phyloP scores from a whole-genome alignment of 176 grass and related monocot genomes.

The Musa acuminata region DNA sequence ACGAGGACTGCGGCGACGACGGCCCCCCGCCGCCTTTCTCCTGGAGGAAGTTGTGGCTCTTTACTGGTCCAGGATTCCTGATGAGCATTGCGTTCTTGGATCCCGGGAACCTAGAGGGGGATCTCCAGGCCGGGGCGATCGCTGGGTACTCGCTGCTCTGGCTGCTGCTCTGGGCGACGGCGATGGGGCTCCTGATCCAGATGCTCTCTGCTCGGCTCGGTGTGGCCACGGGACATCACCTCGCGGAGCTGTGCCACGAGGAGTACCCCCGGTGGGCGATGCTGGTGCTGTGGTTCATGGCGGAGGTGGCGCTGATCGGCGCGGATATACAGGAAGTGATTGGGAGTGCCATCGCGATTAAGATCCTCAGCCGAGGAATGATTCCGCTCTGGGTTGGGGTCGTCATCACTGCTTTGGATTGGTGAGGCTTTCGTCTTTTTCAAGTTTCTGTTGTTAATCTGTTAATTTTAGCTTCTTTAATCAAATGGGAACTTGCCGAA shows the following conservation, averaged over 20 bases:
- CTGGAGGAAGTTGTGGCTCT: constrained; percentile 92
- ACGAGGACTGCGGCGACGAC: background rate
- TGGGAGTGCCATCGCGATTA: constrained; percentile 88
- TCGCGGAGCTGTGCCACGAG: constrained; percentile 92
- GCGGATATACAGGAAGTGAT: constrained; percentile 97
- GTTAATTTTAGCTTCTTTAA: too few relatives aligned
- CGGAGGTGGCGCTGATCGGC: constrained; percentile 88
- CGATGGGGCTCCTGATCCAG: constrained; percentile 91
- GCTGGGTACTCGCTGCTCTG: constrained; percentile 88
- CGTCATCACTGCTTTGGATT: constrained; percentile 85
- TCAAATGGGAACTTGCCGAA: too few relatives aligned
- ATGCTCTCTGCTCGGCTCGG: constrained; percentile 75
- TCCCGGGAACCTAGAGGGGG: constrained; percentile 93
- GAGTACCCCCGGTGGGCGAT: constrained; percentile 87
- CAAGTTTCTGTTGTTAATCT: background rate
- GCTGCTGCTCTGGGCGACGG: constrained; percentile 83
- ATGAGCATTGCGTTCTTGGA: constrained; percentile 99
- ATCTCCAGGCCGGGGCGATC: constrained; percentile 82
- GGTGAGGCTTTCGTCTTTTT: constrained; percentile 30
- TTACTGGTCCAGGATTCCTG: constrained; percentile 82
- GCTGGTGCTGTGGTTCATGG: constrained; percentile 76
- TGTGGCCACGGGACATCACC: constrained; percentile 70
- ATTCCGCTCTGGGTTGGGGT: constrained; percentile 93
- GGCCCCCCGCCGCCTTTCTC: constrained; percentile 49
- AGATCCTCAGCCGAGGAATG: constrained; percentile 75